Evolutionary conservation across 2,329 filamentous ascomycete genomes (phyloP).

Genomic region (Penicillium sp.): DNA sequence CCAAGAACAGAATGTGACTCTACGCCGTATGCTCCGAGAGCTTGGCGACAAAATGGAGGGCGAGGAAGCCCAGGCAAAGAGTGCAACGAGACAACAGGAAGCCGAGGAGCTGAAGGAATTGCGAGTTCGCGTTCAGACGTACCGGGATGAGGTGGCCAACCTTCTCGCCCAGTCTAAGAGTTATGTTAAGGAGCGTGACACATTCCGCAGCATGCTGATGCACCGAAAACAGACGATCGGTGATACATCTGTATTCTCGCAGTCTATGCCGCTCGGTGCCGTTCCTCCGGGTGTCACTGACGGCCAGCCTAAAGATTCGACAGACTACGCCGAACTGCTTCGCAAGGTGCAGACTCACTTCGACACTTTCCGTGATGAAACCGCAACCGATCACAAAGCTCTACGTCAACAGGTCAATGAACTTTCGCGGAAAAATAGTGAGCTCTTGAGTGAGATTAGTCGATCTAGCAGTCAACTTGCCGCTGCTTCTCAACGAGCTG

Average conservation of each 20-base stretch:
- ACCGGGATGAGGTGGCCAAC: slow-evolving; percentile 79
- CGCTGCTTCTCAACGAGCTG: slow-evolving; percentile 78
- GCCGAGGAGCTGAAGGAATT: slow-evolving; percentile 71
- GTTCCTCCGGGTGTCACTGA: slow-evolving; percentile 48
- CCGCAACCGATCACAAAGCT: slow-evolving; percentile 74
- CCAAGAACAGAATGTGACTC: slow-evolving; percentile 82
- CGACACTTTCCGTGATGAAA: slow-evolving; percentile 84
- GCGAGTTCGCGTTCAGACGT: slow-evolving; percentile 71
- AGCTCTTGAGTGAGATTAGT: slow-evolving; percentile 78
- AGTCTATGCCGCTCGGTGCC: slow-evolving; percentile 62
- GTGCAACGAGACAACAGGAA: slow-evolving; percentile 55
- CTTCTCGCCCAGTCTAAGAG: slow-evolving; percentile 83
- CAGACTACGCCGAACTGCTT: slow-evolving; percentile 73
- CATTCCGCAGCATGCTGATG: slow-evolving; percentile 92
- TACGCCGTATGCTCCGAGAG: slow-evolving; percentile 78
- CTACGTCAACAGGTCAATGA: slow-evolving; percentile 82
- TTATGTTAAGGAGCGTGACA: slow-evolving; percentile 93
- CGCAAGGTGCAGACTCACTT: slow-evolving; percentile 88
- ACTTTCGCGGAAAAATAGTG: slow-evolving; percentile 76
- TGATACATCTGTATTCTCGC: slow-evolving; percentile 66
- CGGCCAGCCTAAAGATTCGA: slow-evolving; percentile 52
- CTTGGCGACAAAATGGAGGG: slow-evolving; percentile 88
- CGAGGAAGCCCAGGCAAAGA: slow-evolving; percentile 70
- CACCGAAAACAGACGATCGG: slow-evolving; percentile 65
- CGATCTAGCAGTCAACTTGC: slow-evolving; percentile 77